Percentiles rank a stretch among this genome's conserved stretches.
These are phyloP conservation scores for Pilatotrama ljubarskyi DNA, from an alignment of 768 basidiomycete genomes.

Conservation along the genomic window DNA sequence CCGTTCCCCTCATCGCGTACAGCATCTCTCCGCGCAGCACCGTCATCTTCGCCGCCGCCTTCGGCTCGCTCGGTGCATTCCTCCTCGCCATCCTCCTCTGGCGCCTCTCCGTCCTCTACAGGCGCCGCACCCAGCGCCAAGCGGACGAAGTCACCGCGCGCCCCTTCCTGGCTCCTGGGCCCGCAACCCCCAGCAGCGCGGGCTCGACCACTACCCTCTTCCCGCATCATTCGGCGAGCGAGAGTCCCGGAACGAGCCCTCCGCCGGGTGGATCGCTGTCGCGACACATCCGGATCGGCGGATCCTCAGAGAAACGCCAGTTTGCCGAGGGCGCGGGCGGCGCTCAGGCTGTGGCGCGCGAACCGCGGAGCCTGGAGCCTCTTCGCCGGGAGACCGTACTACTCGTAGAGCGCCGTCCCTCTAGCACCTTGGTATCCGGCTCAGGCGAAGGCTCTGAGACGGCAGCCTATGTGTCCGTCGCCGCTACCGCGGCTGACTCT, in stretches of 20 bases:
- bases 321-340: too few relatives aligned
- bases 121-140: not conserved
- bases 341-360: too few relatives aligned
- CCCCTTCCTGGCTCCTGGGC: conserved; percentile 9
- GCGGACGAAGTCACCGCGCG: conserved; percentile 4
- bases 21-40: not conserved
- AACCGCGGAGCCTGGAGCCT: too few relatives aligned
- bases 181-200: not conserved
- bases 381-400: too few relatives aligned
- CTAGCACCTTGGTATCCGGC: too few relatives aligned
- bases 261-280: not conserved
- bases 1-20: not conserved
- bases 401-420: too few relatives aligned
- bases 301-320: too few relatives aligned
- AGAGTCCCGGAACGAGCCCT: not conserved
- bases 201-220: too few relatives aligned
- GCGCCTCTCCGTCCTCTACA: not conserved
- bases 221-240: too few relatives aligned
- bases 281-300: too few relatives aligned
- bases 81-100: conserved; percentile 11
- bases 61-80: conserved; percentile 7
- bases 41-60: conserved; percentile 1
- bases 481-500: too few relatives aligned
- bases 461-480: too few relatives aligned
- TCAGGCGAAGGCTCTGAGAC: not conserved